Evolutionary conservation across 345 rosid genomes (phyloP).

Genomic region (Gossypioides kirkii): DNA sequence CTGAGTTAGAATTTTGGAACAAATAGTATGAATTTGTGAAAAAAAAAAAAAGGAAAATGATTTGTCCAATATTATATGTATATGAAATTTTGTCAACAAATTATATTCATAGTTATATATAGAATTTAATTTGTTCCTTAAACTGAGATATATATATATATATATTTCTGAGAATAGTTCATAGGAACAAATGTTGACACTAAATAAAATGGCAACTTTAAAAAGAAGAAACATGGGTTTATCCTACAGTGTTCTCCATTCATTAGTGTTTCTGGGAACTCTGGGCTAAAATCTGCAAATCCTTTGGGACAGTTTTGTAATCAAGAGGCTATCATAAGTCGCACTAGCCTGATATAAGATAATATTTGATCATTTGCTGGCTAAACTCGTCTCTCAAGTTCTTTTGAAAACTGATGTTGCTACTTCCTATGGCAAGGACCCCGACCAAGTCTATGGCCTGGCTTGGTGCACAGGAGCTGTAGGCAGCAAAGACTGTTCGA

Average conservation of each 20-base stretch:
- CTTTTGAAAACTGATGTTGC: constrained; percentile 33
- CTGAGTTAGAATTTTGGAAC: not conserved
- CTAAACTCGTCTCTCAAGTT: constrained; percentile 32
- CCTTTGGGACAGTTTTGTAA: not conserved
- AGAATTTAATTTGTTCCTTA: not conserved
- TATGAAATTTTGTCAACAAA: not conserved
- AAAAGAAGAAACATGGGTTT: not conserved
- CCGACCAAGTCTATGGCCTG: constrained; percentile 52
- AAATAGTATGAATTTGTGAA: not conserved
- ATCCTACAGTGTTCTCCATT: not conserved
- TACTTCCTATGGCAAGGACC: constrained; percentile 29
- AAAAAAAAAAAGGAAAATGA: not conserved
- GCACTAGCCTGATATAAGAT: constrained; percentile 27
- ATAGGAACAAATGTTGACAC: not conserved
- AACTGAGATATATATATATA: not conserved
- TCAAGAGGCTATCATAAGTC: constrained; percentile 20
- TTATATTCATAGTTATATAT: not conserved
- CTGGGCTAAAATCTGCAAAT: too few species aligned
- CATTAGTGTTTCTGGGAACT: too few species aligned
- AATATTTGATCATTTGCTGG: constrained; percentile 39
- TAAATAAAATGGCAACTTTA: too few species aligned
- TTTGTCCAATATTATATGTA: too few species aligned
- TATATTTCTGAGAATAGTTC: not conserved
- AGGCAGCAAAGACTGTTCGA: constrained; percentile 37
- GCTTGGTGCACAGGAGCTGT: constrained; percentile 71